These are phyloP conservation scores for Silene uniflora DNA, from an alignment of 148 eudicot genomes.

Conservation along the genomic window DNA sequence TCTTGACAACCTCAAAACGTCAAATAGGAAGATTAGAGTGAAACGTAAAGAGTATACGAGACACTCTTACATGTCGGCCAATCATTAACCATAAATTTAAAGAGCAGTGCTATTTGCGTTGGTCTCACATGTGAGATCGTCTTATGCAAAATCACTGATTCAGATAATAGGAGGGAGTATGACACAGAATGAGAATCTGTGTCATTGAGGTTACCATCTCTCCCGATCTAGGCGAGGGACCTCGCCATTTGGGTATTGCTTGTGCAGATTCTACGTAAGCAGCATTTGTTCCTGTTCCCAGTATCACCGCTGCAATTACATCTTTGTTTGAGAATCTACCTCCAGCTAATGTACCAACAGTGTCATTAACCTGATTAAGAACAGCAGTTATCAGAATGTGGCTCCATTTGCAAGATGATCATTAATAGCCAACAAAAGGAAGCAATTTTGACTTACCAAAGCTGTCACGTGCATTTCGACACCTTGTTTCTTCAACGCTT, in stretches of 20 bases:
- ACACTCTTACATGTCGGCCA: too few relatives aligned
- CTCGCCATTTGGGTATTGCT: slow-evolving; percentile 72
- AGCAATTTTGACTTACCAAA: slow-evolving; percentile 36
- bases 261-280: slow-evolving; percentile 71
- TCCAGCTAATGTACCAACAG: slow-evolving; percentile 79
- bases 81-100: too few relatives aligned
- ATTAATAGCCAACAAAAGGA: not conserved
- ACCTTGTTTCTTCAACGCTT: slow-evolving; percentile 50
- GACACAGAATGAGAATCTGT: not conserved
- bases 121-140: too few relatives aligned
- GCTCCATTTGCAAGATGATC: too few relatives aligned
- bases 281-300: slow-evolving; percentile 81
- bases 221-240: slow-evolving; percentile 63
- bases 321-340: slow-evolving; percentile 59
- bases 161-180: not conserved
- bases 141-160: not conserved
- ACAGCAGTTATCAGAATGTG: slow-evolving; percentile 17
- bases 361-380: slow-evolving; percentile 59
- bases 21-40: too few relatives aligned
- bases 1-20: too few relatives aligned
- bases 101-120: too few relatives aligned
- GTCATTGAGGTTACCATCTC: slow-evolving; percentile 55
- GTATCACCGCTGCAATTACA: slow-evolving; percentile 56
- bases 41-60: too few relatives aligned
- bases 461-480: slow-evolving; percentile 63